These are phyloP conservation scores for Saturnispora mendoncae DNA, from an alignment of 805 yeast genomes.

Conservation along the genomic window DNA sequence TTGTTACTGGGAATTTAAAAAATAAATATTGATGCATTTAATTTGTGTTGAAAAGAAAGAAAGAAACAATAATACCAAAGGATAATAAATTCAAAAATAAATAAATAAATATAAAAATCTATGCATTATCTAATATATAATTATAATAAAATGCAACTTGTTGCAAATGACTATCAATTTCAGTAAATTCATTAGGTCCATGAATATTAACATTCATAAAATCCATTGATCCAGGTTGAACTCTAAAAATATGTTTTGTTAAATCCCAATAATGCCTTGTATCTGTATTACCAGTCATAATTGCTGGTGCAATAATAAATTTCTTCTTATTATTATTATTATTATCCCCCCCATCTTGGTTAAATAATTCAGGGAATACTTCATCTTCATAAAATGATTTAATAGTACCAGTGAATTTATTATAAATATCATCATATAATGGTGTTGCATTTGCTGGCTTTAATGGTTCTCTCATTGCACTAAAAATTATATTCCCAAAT, in stretches of 20 bases:
- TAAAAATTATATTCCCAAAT: constrained; percentile 22
- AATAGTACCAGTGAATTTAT: constrained; percentile 50
- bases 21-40: constrained; percentile 31
- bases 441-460: constrained; percentile 41
- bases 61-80: too few species aligned
- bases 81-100: not conserved
- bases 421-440: constrained; percentile 39
- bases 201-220: constrained; percentile 35
- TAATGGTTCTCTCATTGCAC: constrained; percentile 18
- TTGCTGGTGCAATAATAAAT: constrained; percentile 42
- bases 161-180: constrained; percentile 51
- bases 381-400: constrained; percentile 53
- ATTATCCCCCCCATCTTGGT: too few species aligned
- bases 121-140: constrained; percentile 9
- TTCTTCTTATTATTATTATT: constrained; percentile 10
- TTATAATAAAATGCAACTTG: constrained; percentile 33
- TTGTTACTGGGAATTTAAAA: constrained; percentile 47
- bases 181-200: constrained; percentile 54
- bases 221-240: constrained; percentile 34
- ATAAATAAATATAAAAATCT: not conserved
- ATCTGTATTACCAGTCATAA: constrained; percentile 66
- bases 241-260: constrained; percentile 51
- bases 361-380: constrained; percentile 24
- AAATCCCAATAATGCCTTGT: constrained; percentile 56
- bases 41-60: too few species aligned